Percentiles rank a stretch among this genome's conserved stretches.
phyloP scores from a whole-genome alignment of 2,329 filamentous ascomycete genomes.

The Epichloe brachyelytri region DNA sequence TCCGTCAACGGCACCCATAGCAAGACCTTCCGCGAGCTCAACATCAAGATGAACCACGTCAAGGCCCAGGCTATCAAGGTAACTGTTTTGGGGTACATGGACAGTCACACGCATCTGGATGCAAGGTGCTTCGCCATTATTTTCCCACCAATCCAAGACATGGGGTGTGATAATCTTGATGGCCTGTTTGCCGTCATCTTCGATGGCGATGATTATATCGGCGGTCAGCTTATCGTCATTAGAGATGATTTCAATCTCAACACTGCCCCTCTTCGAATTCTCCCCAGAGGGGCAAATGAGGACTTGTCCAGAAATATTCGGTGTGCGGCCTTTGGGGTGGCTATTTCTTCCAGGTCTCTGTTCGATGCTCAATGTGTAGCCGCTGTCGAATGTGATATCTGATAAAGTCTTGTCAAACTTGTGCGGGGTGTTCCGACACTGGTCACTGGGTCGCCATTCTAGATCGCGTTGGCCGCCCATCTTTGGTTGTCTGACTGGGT shows the following conservation, averaged over 20 bases:
- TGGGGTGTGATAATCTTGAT: conserved; percentile 28
- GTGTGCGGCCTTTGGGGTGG: conserved; percentile 12
- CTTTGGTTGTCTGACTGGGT: conserved; percentile 13
- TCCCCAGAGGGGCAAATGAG: conserved; percentile 27
- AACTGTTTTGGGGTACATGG: conserved; percentile 28
- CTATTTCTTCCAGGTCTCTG: conserved; percentile 21
- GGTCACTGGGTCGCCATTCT: conserved; percentile 13
- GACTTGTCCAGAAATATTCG: conserved; percentile 32
- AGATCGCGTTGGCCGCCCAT: conserved; percentile 11
- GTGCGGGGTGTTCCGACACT: conserved; percentile 16
- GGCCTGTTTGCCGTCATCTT: conserved; percentile 17
- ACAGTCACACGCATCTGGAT: conserved; percentile 34
- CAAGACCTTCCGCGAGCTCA: conserved; percentile 26
- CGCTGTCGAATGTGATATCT: conserved; percentile 21
- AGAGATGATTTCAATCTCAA: conserved; percentile 31
- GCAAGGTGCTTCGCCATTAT: conserved; percentile 24
- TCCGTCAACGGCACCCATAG: conserved; percentile 18
- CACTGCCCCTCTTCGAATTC: conserved; percentile 19
- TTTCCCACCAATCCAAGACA: conserved; percentile 19
- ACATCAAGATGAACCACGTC: conserved; percentile 27
- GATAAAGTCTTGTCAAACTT: conserved; percentile 8
- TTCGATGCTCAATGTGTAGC: conserved; percentile 25
- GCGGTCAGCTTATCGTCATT: conserved; percentile 30
- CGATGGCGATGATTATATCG: conserved; percentile 20
- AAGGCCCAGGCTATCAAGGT: conserved; percentile 25